These are phyloP conservation scores for Agrostemma githago DNA, from an alignment of 148 eudicot genomes.

Conservation along the genomic window DNA sequence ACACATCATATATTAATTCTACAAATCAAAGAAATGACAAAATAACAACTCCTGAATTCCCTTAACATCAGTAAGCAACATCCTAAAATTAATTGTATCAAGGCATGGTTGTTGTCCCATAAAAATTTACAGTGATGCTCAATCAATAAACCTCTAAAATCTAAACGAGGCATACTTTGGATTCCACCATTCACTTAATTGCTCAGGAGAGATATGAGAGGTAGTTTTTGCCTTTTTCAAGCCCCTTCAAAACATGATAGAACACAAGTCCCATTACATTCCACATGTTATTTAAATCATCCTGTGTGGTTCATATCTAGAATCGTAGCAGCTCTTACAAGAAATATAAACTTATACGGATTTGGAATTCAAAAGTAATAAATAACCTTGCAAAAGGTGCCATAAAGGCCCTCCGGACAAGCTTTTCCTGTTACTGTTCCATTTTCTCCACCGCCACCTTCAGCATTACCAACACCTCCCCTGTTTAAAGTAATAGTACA, in stretches of 20 bases:
- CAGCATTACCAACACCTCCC: conserved; percentile 72
- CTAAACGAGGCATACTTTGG: background rate
- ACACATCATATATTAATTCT: background rate
- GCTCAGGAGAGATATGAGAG: background rate
- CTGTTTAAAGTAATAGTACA: conserved; percentile 33
- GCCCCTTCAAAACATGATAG: background rate
- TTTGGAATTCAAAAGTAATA: background rate
- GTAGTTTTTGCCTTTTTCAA: background rate
- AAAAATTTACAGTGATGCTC: background rate
- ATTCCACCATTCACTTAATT: background rate
- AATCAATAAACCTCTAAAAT: background rate
- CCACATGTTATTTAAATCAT: too few species aligned
- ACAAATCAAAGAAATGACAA: background rate
- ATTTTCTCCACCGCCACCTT: conserved; percentile 61
- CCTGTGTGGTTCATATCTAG: background rate
- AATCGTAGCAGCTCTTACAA: background rate
- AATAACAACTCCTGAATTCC: background rate
- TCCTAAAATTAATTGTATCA: background rate
- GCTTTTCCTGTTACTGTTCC: conserved; percentile 82
- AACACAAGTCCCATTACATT: too few species aligned
- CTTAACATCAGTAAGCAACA: background rate
- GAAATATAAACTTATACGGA: background rate
- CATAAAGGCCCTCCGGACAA: conserved; percentile 86
- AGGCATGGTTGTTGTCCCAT: background rate
- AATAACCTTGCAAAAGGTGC: conserved; percentile 71